These are phyloP conservation scores for Colletotrichum cordylinicola DNA, from an alignment of 2,329 filamentous ascomycete genomes.

Conservation along the genomic window DNA sequence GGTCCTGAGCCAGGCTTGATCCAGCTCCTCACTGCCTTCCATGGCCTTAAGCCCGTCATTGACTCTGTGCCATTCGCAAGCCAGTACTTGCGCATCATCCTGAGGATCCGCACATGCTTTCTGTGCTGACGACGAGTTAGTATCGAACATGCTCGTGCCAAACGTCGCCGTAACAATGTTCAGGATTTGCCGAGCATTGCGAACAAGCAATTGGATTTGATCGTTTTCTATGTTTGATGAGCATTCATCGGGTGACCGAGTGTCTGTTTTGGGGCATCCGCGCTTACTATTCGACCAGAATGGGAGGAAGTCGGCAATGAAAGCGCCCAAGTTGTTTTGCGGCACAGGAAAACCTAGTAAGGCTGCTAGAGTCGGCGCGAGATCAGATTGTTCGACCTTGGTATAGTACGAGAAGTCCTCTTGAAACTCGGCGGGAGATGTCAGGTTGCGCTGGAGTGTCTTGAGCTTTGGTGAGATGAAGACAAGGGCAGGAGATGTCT, in stretches of 20 bases:
- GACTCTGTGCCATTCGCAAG: constrained; percentile 70
- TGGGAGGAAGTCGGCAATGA: constrained; percentile 79
- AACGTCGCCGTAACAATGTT: constrained; percentile 79
- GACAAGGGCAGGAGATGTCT: constrained; percentile 90
- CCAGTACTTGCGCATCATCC: constrained; percentile 61
- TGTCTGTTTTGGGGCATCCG: background rate
- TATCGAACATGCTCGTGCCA: constrained; percentile 49
- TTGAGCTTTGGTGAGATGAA: constrained; percentile 88
- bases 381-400: constrained; percentile 90
- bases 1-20: constrained; percentile 45
- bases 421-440: constrained; percentile 62
- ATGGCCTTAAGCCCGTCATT: constrained; percentile 17
- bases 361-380: constrained; percentile 87
- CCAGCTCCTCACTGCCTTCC: constrained; percentile 28
- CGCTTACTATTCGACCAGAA: constrained; percentile 73
- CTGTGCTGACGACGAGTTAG: constrained; percentile 20
- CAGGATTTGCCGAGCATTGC: constrained; percentile 83
- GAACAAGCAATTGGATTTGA: constrained; percentile 70
- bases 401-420: constrained; percentile 85
- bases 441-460: constrained; percentile 48
- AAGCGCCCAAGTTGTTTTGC: constrained; percentile 86
- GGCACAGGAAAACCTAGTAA: constrained; percentile 88
- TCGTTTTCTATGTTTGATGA: constrained; percentile 47
- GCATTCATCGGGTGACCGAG: background rate
- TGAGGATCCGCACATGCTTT: constrained; percentile 40